phyloP scores from a whole-genome alignment of 176 grass and related monocot genomes.

The Cocos nucifera region DNA sequence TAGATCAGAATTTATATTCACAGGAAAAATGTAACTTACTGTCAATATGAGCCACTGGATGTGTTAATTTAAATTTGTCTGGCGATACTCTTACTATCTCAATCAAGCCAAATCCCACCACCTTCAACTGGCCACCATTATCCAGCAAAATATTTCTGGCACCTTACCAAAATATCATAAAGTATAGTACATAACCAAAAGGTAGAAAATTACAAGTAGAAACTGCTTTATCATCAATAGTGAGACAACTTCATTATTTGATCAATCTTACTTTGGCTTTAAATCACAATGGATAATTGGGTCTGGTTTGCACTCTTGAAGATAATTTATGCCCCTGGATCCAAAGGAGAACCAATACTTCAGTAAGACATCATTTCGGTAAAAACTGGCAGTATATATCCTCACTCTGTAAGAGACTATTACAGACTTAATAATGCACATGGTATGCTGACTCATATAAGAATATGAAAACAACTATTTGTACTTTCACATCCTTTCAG shows the following conservation, averaged over 20 bases:
- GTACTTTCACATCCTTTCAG: too few species aligned
- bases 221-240: not conserved
- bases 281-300: slow-evolving; percentile 83
- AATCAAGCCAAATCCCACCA: slow-evolving; percentile 73
- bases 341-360: slow-evolving; percentile 9
- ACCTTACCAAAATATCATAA: slow-evolving; percentile 81
- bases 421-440: too few species aligned
- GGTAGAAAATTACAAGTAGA: slow-evolving; percentile 21
- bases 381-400: too few species aligned
- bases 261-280: slow-evolving; percentile 72
- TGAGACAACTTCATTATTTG: not conserved
- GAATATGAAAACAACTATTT: too few species aligned
- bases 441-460: too few species aligned
- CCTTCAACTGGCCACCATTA: slow-evolving; percentile 82
- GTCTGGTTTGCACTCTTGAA: slow-evolving; percentile 91
- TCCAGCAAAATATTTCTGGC: slow-evolving; percentile 92
- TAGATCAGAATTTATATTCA: not conserved
- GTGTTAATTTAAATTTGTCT: slow-evolving; percentile 51
- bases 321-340: slow-evolving; percentile 89
- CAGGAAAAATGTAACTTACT: slow-evolving; percentile 43
- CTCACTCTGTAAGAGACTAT: too few species aligned
- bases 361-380: too few species aligned
- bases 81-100: slow-evolving; percentile 46
- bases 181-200: slow-evolving; percentile 1
- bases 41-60: slow-evolving; percentile 32